Evolutionary conservation across 169 alveolate species (phyloP), one percentile per base, ranked within the genome.

Genomic region (Eimeria necatrix): DNA sequence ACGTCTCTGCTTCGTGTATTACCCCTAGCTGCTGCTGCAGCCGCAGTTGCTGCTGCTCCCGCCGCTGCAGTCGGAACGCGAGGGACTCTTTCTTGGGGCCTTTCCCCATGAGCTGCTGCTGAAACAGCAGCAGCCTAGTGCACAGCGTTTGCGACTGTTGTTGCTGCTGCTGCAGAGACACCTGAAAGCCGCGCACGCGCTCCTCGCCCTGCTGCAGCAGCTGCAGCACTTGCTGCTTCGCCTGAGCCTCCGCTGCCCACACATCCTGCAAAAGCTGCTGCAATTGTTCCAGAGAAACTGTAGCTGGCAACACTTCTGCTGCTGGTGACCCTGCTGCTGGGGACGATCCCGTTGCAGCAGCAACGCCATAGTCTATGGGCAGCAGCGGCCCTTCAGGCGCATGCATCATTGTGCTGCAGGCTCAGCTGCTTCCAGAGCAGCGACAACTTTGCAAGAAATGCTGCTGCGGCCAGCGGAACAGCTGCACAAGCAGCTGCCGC

Each of bases 161-260:
- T 53, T 76, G 68, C 87, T 76, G 87, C 68, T 76, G 87, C 68
- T 76, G 87, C 64, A 76, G 87, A 6, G 87, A 76, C 18, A 49
- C 46, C 68, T 76, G 87, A 51, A 76, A n/a, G 12, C 20, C 87
- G 20, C 64, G 87, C 59, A 76, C 46, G 20, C 64, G 87, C 87
- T 46, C 87, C 87, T 76, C 87, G 6, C 87, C 87, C 68, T 49
- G 68, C 48, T 76, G 59, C 64, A 76, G 46, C 87, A 76, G 87
- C 87, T 41, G 59, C 87, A 76, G 61, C 18, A 76, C 87, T 18
- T n/a, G 48, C 46, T 14, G 14, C 48, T 76, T 76, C 20, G 87
- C 87, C 41, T 76, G 61, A 46, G 46, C 52, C 46, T 76, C 87
- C 46, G 87, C 87, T 41, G 61, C 87, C 87, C 87, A 76, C 59